These are phyloP conservation scores for Trichoderma harzianum DNA, from an alignment of 2,329 filamentous ascomycete species.

Conservation along the genomic window DNA sequence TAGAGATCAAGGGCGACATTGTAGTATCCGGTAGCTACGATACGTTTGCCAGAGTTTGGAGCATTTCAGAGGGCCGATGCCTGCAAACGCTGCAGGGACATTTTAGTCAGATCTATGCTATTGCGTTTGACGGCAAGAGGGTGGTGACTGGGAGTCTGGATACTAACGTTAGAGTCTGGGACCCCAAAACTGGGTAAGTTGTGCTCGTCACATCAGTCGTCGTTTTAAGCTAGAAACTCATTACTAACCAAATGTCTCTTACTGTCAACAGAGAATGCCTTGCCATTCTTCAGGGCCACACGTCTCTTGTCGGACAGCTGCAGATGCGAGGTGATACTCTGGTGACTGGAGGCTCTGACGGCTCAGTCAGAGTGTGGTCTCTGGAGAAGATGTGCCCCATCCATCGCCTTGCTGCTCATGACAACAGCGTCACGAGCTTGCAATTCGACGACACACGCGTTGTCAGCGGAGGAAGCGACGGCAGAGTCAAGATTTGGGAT, in stretches of 20 bases:
- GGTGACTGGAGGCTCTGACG: constrained; percentile 93
- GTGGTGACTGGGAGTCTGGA: constrained; percentile 95
- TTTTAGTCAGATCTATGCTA: constrained; percentile 98
- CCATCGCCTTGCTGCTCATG: constrained; percentile 90
- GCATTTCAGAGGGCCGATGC: constrained; percentile 91
- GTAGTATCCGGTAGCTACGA: constrained; percentile 99
- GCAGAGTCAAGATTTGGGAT: constrained; percentile 98
- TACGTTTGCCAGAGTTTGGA: constrained; percentile 95
- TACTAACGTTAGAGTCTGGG: constrained; percentile 96
- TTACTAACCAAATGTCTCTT: constrained; percentile 29
- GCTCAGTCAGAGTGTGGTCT: constrained; percentile 95
- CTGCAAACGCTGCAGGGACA: constrained; percentile 87
- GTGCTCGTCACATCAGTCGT: background rate
- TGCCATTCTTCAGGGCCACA: constrained; percentile 93
- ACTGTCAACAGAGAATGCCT: constrained; percentile 62
- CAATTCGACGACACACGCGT: constrained; percentile 96
- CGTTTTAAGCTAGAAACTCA: background rate
- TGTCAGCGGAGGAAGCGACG: constrained; percentile 93
- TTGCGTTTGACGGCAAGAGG: constrained; percentile 90
- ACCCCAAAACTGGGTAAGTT: constrained; percentile 78
- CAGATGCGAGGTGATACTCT: constrained; percentile 94
- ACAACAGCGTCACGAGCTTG: constrained; percentile 96
- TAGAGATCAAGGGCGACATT: constrained; percentile 94
- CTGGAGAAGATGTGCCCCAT: constrained; percentile 86
- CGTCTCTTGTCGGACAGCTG: constrained; percentile 90